Evolutionary conservation across 1,139 yeast genomes (phyloP), one percentile per base, ranked within the genome.

Genomic region (Hansenula sp.): DNA sequence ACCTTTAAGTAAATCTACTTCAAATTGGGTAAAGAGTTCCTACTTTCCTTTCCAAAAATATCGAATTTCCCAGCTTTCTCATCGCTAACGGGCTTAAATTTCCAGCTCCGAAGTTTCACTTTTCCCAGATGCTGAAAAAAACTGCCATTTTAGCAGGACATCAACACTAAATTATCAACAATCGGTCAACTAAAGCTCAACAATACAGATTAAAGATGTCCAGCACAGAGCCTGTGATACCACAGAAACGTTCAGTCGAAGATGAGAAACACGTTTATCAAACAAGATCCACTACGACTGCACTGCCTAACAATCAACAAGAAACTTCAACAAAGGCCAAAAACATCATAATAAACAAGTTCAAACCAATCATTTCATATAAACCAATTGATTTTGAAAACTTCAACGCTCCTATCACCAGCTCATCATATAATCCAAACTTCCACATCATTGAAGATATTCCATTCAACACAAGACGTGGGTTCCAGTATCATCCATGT

Each of bases 401-500:
- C n/a, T 49, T 51, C 34, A 35, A 42, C 4, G 45, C 50, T 2
- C 28, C 45, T 3, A 37, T 40, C 9, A 30, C 47, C 3, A 51
- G 50, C 3, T 27, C 45, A 2, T 42, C 56, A 3, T 44, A 16
- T 7, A 53, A 58, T 5, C 60, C 38, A 11, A n/a, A 58, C 10
- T 75, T 80, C 53, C 75, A 62, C 52, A 66, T 68, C 31, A 71
- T 78, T 15, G 96, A 87, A 34, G 97, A 90, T 47, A 78, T 81
- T 43, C 97, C 97, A 0, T 70, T 78, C 51, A 89, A 89, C 61
- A 76, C 55, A 5, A 62, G 81, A 53, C 68, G 95, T 43, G 94
- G 96, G 1, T 93, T 84, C 68, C 80, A 89, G 50, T 93, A 91
- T 62, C 72, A 79, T 44, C 81, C 91, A 30, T 88, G 96, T 60